Evolutionary conservation across 2,329 filamentous ascomycete genomes (phyloP).

Genomic region (Xylariales sp.): DNA sequence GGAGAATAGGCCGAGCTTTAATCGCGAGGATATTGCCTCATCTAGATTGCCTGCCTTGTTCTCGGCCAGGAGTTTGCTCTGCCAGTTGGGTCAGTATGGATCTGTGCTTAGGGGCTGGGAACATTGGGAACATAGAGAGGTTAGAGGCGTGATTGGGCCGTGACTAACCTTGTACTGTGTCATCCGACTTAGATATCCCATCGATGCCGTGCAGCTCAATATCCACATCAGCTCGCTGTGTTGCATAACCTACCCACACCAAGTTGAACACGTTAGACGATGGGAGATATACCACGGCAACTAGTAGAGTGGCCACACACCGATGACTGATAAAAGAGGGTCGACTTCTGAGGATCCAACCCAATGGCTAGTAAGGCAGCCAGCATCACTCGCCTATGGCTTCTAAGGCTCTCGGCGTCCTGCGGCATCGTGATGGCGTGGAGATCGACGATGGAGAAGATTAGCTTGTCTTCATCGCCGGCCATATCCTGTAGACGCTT

Average conservation of each 20-base stretch:
- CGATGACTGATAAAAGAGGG: slow-evolving; percentile 84
- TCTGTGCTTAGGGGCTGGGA: background rate
- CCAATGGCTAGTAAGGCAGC: slow-evolving; percentile 87
- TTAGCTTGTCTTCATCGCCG: slow-evolving; percentile 66
- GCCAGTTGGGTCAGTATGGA: slow-evolving; percentile 9
- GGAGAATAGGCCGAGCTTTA: slow-evolving; percentile 92
- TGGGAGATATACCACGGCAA: background rate
- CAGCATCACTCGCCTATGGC: slow-evolving; percentile 78
- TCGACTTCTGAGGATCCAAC: slow-evolving; percentile 79
- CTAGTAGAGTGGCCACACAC: slow-evolving; percentile 58
- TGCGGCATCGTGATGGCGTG: slow-evolving; percentile 90
- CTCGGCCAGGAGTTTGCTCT: slow-evolving; percentile 79
- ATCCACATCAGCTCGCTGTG: slow-evolving; percentile 98
- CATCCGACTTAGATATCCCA: slow-evolving; percentile 97
- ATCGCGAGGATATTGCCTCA: slow-evolving; percentile 61
- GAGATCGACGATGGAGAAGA: slow-evolving; percentile 92
- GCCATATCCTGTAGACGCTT: slow-evolving; percentile 78
- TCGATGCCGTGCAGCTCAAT: slow-evolving; percentile 87
- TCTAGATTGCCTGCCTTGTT: slow-evolving; percentile 70
- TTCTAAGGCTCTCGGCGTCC: slow-evolving; percentile 68
- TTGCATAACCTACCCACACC: slow-evolving; percentile 68
- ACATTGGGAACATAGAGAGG: background rate
- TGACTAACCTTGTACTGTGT: slow-evolving; percentile 91
- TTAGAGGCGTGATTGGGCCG: background rate
- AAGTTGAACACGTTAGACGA: slow-evolving; percentile 15